Base-by-base conservation (phyloP, 192 early-diverging fungal species). In the Rhizophagus prolifer region DNA sequence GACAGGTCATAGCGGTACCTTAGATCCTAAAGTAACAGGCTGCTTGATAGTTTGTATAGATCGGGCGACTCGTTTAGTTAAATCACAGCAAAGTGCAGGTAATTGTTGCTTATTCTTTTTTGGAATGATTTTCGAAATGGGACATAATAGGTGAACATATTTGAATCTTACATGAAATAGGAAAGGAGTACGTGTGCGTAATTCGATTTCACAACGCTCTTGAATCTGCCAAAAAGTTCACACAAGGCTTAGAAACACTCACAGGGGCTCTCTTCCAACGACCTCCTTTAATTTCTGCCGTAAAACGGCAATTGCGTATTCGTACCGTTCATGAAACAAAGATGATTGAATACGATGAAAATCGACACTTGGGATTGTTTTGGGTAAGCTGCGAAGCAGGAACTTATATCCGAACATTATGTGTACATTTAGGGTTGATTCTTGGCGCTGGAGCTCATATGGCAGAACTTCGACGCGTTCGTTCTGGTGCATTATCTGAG, bases 21-120 rank as follows among this genome's bases (percentile, higher is more conserved):
- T 99, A 9, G 97, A 99, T 87, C 97, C 97, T 72, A 99, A 99
- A 83, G 97, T 99, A 26, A 99, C 97, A 14, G 97, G 97, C 36
- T 98, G 97, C 81, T 88, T 99, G 87, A 98, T 98, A 82, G 97
- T 99, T 50, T 99, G 97, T 86, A 87, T 99, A 80, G 97, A 99
- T 84, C 93, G 97, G 72, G 97, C 97, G 9, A 99, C 97, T 36
- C 94, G 97, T 58, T 86, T 99, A 73, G 97, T 99, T 81, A 99
- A 99, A 88, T 97, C 96, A 58, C 97, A 99, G 85, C 97, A 99
- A 83, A 93, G 96, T 81, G 97, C 97, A 59, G 97, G 97, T 84
- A 74, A 12, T 26, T 47, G 21, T 26, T 23, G 13, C 9, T 13
- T 10, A 41, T 44, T 19, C 3, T 31, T 36, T 54, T 7, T 6